Evolutionary conservation across 176 grass and related monocot genomes (phyloP).

Genomic region (Canna indica): DNA sequence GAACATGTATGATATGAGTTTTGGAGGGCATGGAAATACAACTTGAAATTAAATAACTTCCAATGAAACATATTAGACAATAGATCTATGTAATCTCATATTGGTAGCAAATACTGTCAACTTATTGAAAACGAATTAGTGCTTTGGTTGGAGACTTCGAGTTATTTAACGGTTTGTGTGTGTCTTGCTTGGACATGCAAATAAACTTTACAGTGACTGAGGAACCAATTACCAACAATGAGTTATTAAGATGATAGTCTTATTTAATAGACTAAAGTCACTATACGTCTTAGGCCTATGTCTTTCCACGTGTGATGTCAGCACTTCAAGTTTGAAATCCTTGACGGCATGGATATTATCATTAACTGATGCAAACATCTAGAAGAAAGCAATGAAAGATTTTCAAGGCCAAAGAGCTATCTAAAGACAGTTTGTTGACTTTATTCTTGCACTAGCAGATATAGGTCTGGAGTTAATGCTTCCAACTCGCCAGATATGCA

Average conservation of each 20-base stretch:
- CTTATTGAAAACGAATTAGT: not conserved
- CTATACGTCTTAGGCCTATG: too few relatives aligned
- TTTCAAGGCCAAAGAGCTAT: too few relatives aligned
- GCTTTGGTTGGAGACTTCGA: not conserved
- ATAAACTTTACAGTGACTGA: not conserved
- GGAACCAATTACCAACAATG: too few relatives aligned
- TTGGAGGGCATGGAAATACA: not conserved
- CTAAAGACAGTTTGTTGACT: too few relatives aligned
- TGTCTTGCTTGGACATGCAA: not conserved
- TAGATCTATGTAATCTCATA: not conserved
- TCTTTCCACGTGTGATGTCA: too few relatives aligned
- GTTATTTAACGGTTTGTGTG: not conserved
- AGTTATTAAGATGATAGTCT: too few relatives aligned
- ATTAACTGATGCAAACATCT: too few relatives aligned
- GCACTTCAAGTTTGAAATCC: not conserved
- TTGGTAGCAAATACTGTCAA: not conserved
- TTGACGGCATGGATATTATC: not conserved
- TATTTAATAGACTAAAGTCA: too few relatives aligned
- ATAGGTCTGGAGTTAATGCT: too few relatives aligned
- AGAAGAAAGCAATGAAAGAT: too few relatives aligned
- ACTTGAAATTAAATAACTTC: not conserved
- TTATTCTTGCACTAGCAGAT: too few relatives aligned
- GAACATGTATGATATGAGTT: not conserved
- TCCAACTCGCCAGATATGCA: too few relatives aligned
- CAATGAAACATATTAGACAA: not conserved